phyloP scores from a whole-genome alignment of 2,329 filamentous ascomycete genomes.

The Allantophomopsis cytisporea region DNA sequence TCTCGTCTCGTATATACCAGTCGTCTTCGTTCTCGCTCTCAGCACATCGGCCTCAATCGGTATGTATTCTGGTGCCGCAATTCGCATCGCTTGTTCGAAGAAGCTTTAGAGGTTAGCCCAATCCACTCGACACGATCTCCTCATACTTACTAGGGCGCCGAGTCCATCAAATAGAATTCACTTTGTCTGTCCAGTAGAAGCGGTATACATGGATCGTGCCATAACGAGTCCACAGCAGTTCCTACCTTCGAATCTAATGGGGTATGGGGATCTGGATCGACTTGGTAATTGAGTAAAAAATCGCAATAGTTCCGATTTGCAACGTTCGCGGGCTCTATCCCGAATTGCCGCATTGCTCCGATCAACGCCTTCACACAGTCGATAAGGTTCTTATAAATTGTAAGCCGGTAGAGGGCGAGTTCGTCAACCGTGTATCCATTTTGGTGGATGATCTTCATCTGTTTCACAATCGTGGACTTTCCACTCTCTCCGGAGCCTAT shows the following conservation, averaged over 20 bases:
- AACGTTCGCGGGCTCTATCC: slow-evolving; percentile 62
- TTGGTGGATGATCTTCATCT: slow-evolving; percentile 99
- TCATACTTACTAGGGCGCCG: slow-evolving; percentile 72
- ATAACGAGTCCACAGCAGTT: slow-evolving; percentile 71
- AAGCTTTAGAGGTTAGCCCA: slow-evolving; percentile 46
- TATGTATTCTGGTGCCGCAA: slow-evolving; percentile 73
- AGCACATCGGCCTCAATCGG: slow-evolving; percentile 92
- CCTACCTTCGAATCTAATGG: slow-evolving; percentile 72
- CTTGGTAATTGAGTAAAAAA: slow-evolving; percentile 74
- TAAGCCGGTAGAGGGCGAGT: slow-evolving; percentile 83
- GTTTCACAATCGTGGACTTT: slow-evolving; percentile 98
- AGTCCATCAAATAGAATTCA: slow-evolving; percentile 99
- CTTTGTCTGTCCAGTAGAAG: slow-evolving; percentile 85
- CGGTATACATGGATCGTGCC: slow-evolving; percentile 77
- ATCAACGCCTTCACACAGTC: slow-evolving; percentile 94
- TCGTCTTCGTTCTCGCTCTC: slow-evolving; percentile 92
- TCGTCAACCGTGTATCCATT: slow-evolving; percentile 95
- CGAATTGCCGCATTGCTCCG: slow-evolving; percentile 81
- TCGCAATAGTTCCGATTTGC: slow-evolving; percentile 63
- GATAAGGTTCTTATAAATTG: slow-evolving; percentile 95
- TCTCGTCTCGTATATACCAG: slow-evolving; percentile 95
- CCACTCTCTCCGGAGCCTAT: slow-evolving; percentile 94
- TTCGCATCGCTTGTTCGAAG: slow-evolving; percentile 83
- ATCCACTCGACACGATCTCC: background rate
- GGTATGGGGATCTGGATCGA: slow-evolving; percentile 82